Evolutionary conservation across 75 land plant genomes (phyloP).

Genomic region (Gnetum montanum): DNA sequence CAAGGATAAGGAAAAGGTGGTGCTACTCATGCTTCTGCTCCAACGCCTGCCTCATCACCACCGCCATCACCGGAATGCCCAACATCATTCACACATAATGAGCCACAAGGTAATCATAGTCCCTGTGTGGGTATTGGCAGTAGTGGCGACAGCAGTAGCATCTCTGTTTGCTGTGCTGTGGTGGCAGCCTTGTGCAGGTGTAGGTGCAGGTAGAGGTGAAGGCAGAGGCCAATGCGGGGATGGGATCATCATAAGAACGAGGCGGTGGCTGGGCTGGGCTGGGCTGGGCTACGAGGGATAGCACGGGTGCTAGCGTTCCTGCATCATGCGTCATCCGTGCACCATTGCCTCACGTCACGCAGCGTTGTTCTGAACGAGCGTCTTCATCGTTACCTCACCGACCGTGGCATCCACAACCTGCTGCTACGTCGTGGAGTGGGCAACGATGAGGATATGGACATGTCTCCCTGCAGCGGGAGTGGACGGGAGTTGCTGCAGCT

Average conservation of each 20-base stretch:
- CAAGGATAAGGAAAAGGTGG: no score
- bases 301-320: constrained; percentile 88
- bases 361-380: constrained; percentile 59
- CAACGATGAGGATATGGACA: no score
- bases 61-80: neutral
- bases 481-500: constrained; percentile 14
- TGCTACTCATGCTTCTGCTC: neutral
- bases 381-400: constrained; percentile 60
- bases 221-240: no score
- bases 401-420: constrained; percentile 36
- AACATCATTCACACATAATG: neutral
- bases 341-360: constrained; percentile 60
- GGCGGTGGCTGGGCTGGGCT: constrained; percentile 23
- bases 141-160: neutral
- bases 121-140: constrained; percentile 4
- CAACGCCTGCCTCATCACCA: no score
- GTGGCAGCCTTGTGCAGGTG: no score
- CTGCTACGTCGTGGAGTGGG: neutral
- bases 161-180: no score
- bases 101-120: neutral
- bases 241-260: no score
- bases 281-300: constrained; percentile 54
- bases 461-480: neutral
- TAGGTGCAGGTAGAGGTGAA: neutral
- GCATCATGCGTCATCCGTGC: constrained; percentile 77